Base-by-base conservation (phyloP, 192 early-diverging fungal species). In the Linnemannia elongata region DNA sequence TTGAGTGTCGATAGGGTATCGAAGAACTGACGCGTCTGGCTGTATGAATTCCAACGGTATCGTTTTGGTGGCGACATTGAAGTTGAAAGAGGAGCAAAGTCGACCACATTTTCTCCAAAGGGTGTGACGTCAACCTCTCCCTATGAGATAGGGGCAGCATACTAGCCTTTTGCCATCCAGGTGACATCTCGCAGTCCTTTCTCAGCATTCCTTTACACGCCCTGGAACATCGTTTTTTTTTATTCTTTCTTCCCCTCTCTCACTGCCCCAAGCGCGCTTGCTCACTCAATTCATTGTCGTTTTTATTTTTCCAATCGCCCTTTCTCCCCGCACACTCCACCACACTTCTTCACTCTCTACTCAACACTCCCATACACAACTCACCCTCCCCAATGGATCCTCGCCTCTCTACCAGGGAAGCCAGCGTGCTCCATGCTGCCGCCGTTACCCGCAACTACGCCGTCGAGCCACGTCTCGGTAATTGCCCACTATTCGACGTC, bases 361-460 rank as follows among this genome's bases (percentile, higher is more conserved):
- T 54, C 42, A 80, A 52, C 49, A 18, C 39, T 47, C 30, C 57
- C 17, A 44, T 24, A 24, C 70, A 55, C 47, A 33, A 35, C 49
- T 15, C 69, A 42, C 78, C 20, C n/a, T n/a, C n/a, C 27, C 20
- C 22, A 74, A 87, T 87, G 85, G 85, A 87, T 87, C 85, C 85
- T 73, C 79, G 85, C 54, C 79, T 87, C 72, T 55, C 85, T 15
- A n/a, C 88, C 41, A 83, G 88, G 69, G 95, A 98, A 86, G 95
- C 95, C 35, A 94, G 94, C 81, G 91, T 93, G 75, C 89, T 97
- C 75, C 95, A 98, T 89, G 93, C 92, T 33, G 93, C 95, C n/a
- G 97, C 97, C 38, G 96, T 95, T 54, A 97, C 96, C 45, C 91
- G 96, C 82, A 95, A 98, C 90, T 98, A 96, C 85, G 78, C 91